phyloP scores from a whole-genome alignment of 768 basidiomycete species.

The Suillus luteus region DNA sequence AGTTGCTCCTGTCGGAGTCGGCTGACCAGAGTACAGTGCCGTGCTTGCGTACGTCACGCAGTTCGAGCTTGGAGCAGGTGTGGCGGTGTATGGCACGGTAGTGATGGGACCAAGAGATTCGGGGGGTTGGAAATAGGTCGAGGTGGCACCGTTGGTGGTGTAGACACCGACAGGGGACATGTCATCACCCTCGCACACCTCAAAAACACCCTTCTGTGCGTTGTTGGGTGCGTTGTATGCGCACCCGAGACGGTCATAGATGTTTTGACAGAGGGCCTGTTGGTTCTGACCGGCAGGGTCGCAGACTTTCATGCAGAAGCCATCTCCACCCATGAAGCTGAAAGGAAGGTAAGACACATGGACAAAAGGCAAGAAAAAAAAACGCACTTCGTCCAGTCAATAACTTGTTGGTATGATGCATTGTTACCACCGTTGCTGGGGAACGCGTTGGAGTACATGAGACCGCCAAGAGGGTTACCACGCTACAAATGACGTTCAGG shows the following conservation, averaged over 20 bases:
- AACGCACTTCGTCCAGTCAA: slow-evolving; percentile 70
- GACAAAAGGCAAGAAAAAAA: not conserved
- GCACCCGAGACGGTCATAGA: slow-evolving; percentile 76
- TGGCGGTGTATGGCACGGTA: slow-evolving; percentile 45
- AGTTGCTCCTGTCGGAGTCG: slow-evolving; percentile 16
- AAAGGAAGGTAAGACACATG: slow-evolving; percentile 19
- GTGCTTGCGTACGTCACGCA: slow-evolving; percentile 41
- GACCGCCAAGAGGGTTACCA: slow-evolving; percentile 72
- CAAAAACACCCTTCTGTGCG: slow-evolving; percentile 60
- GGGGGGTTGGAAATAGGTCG: slow-evolving; percentile 49
- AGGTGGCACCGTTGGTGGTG: slow-evolving; percentile 39
- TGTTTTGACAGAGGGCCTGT: slow-evolving; percentile 64
- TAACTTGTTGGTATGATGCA: slow-evolving; percentile 51
- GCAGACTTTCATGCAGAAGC: slow-evolving; percentile 76
- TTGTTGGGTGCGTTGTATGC: slow-evolving; percentile 69
- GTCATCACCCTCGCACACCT: slow-evolving; percentile 66
- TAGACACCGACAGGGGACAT: slow-evolving; percentile 61
- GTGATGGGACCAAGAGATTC: slow-evolving; percentile 48
- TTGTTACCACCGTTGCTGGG: slow-evolving; percentile 43
- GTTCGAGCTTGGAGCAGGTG: slow-evolving; percentile 43
- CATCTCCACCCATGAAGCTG: slow-evolving; percentile 70
- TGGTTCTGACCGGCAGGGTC: slow-evolving; percentile 56
- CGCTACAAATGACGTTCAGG: slow-evolving; percentile 40
- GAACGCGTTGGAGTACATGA: slow-evolving; percentile 61
- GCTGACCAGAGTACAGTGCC: slow-evolving; percentile 36